phyloP scores from a whole-genome alignment of 768 basidiomycete species.

The Collybia mongolica region DNA sequence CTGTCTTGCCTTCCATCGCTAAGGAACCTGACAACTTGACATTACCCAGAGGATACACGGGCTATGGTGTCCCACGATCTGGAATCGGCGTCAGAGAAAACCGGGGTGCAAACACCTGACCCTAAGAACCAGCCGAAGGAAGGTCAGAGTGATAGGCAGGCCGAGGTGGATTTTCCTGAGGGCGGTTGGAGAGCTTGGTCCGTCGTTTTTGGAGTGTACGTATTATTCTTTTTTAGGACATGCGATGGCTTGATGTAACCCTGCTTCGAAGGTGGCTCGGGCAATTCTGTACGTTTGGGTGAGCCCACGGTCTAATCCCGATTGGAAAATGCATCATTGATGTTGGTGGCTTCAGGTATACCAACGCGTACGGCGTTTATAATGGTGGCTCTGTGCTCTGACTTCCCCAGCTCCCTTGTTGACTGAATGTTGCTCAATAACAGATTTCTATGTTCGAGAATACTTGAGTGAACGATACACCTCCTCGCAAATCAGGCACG shows the following conservation, averaged over 20 bases:
- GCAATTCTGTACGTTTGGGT: constrained; percentile 26
- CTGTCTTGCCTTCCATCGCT: no score
- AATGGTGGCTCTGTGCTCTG: neutral
- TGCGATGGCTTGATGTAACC: neutral
- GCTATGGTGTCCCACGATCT: no score
- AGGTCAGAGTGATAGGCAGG: neutral
- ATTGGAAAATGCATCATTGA: neutral
- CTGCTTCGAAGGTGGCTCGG: constrained; percentile 14
- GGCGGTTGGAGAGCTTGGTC: constrained; percentile 22
- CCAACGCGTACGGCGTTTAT: constrained; percentile 12
- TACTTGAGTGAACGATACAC: constrained; percentile 19
- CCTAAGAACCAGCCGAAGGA: neutral
- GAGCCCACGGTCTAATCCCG: neutral
- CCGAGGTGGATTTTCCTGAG: constrained; percentile 15
- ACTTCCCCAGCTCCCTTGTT: neutral
- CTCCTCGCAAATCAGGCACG: constrained; percentile 23
- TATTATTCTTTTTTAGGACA: neutral
- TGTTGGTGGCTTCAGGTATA: constrained; percentile 13
- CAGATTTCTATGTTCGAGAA: constrained; percentile 24
- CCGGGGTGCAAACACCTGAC: neutral
- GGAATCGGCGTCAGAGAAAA: no score
- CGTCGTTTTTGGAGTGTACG: constrained; percentile 23
- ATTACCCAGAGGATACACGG: no score
- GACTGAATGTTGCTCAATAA: neutral
- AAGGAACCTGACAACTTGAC: no score